Evolutionary conservation across 2,329 filamentous ascomycete species (phyloP).

Genomic region (Biscogniauxia sp.): DNA sequence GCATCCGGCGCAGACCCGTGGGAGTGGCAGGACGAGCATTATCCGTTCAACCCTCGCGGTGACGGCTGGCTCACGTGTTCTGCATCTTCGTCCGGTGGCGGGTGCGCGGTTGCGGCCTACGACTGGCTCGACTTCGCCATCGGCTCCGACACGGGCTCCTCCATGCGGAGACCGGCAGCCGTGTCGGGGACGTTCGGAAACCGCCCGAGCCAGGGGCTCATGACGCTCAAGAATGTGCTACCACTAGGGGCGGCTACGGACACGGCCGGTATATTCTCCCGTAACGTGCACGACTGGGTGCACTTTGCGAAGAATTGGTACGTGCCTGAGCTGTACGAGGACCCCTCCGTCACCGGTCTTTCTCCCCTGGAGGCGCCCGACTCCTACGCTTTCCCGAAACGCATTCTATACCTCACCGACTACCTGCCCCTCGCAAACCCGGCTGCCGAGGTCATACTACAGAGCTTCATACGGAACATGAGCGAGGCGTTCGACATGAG

Average conservation of each 20-base stretch:
- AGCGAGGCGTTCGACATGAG: constrained; percentile 36
- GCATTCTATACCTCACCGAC: constrained; percentile 39
- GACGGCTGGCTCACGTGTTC: constrained; percentile 35
- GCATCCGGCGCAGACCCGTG: constrained; percentile 28
- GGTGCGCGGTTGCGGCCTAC: constrained; percentile 35
- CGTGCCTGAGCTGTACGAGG: constrained; percentile 32
- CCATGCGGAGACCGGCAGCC: constrained; percentile 27
- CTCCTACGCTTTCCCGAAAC: constrained; percentile 35
- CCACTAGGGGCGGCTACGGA: constrained; percentile 26
- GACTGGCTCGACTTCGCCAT: constrained; percentile 40
- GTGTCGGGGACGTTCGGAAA: constrained; percentile 30
- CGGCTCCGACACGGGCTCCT: constrained; percentile 34
- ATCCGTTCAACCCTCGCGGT: constrained; percentile 37
- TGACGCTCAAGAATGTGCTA: constrained; percentile 23
- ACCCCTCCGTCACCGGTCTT: constrained; percentile 36
- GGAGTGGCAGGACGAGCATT: constrained; percentile 24
- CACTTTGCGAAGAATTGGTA: constrained; percentile 40
- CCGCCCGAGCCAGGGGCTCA: constrained; percentile 27
- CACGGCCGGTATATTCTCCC: constrained; percentile 28
- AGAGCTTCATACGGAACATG: constrained; percentile 36
- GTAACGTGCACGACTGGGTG: constrained; percentile 28
- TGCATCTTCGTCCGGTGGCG: constrained; percentile 33
- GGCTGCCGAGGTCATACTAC: constrained; percentile 36
- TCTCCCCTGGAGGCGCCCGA: constrained; percentile 34
- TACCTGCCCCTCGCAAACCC: constrained; percentile 41